Conservation (phyloP, 2,329 filamentous ascomycete species). For the Dothistroma septosporum region DNA sequence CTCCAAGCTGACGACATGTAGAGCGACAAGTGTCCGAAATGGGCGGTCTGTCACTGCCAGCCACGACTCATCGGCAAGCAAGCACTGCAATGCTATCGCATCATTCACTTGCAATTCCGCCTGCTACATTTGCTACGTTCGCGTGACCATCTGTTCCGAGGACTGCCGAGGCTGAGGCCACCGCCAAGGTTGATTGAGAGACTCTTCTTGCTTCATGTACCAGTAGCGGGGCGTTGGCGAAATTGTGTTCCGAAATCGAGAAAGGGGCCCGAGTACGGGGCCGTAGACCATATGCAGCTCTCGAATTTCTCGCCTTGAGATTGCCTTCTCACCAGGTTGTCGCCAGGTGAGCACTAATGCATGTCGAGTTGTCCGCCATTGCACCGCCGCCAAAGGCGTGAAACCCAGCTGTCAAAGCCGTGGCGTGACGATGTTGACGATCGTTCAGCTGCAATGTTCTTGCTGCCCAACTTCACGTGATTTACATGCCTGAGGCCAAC, state of each 20-base stretch:
- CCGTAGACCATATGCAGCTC: neutral
- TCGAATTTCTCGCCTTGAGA: neutral
- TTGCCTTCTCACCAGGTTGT: conserved; percentile 1
- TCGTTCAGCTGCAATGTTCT: neutral
- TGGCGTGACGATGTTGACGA: neutral
- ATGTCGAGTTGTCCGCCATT: neutral
- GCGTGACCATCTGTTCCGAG: conserved; percentile 2
- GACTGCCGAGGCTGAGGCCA: conserved; percentile 4
- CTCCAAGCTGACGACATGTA: neutral
- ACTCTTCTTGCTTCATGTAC: neutral
- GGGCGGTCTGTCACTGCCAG: neutral
- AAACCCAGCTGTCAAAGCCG: neutral
- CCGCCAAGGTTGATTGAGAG: conserved; percentile 9
- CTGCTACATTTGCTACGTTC: conserved; percentile 17
- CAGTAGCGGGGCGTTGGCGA: conserved; percentile 11
- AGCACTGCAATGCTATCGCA: conserved; percentile 9
- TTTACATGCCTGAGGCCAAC: neutral
- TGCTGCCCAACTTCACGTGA: conserved; percentile 5
- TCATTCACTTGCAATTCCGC: conserved; percentile 20
- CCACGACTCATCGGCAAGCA: neutral
- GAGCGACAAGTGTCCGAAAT: conserved; percentile 19
- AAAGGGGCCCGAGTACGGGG: neutral
- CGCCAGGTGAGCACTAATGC: neutral
- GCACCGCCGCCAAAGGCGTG: conserved; percentile 1
- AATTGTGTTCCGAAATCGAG: neutral